phyloP scores from a whole-genome alignment of 1,139 yeast species.

The Pichia sp. region DNA sequence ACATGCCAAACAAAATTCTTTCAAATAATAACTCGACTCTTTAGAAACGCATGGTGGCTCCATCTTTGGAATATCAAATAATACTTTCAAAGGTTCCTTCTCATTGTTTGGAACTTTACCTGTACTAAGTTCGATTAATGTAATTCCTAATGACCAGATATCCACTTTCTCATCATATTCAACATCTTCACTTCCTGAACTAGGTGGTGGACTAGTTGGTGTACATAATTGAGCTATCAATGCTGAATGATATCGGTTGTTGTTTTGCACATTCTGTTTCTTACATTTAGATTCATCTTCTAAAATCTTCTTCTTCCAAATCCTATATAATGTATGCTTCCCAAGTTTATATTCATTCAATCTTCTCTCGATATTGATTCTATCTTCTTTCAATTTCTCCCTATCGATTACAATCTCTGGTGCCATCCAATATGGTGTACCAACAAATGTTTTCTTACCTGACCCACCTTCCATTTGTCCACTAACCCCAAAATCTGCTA shows the following conservation, averaged over 20 bases:
- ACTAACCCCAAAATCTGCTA: slow-evolving; percentile 86
- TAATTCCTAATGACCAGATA: slow-evolving; percentile 84
- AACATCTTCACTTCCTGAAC: slow-evolving; percentile 16
- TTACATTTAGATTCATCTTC: background rate
- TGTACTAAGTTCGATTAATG: slow-evolving; percentile 64
- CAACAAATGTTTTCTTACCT: slow-evolving; percentile 68
- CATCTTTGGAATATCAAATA: slow-evolving; percentile 62
- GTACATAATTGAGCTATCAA: background rate
- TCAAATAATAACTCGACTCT: slow-evolving; percentile 30
- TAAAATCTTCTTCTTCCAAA: slow-evolving; percentile 13
- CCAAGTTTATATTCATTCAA: slow-evolving; percentile 9
- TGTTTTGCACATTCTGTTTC: background rate
- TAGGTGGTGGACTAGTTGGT: background rate
- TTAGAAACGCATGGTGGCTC: slow-evolving; percentile 52
- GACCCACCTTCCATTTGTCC: slow-evolving; percentile 64
- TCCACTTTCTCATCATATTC: slow-evolving; percentile 80
- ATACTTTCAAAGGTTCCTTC: slow-evolving; percentile 66
- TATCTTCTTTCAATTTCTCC: slow-evolving; percentile 6
- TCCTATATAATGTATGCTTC: slow-evolving; percentile 8
- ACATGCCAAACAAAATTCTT: slow-evolving; percentile 60
- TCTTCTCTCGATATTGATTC: slow-evolving; percentile 8
- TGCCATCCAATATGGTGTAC: slow-evolving; percentile 94
- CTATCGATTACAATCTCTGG: slow-evolving; percentile 59
- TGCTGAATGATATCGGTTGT: background rate
- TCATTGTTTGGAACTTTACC: slow-evolving; percentile 70